Percentiles rank a stretch among this genome's conserved stretches.
These are phyloP conservation scores for Ulota crispa DNA, from an alignment of 225 moss, liverwort and hornwort genomes.

Conservation along the genomic window DNA sequence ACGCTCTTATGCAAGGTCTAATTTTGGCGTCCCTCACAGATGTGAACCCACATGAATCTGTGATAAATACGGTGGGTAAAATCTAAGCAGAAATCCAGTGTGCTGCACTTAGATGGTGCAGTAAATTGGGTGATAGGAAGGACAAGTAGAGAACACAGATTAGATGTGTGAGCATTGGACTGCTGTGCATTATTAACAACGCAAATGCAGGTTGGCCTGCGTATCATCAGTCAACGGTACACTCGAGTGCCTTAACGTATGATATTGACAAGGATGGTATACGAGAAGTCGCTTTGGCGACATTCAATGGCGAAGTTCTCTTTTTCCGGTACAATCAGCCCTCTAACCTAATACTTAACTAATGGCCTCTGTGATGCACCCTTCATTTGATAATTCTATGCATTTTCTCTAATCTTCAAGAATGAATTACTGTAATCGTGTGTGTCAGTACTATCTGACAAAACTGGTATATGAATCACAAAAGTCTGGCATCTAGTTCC, in stretches of 20 bases:
- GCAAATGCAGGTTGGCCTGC: constrained; percentile 80
- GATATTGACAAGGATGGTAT: constrained; percentile 97
- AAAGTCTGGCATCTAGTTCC: background rate
- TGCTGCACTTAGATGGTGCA: background rate
- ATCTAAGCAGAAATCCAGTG: background rate
- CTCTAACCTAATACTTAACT: background rate
- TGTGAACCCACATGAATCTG: background rate
- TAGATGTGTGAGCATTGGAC: constrained; percentile 16
- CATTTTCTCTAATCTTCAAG: constrained; percentile 3
- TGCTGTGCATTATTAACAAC: background rate
- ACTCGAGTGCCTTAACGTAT: constrained; percentile 88
- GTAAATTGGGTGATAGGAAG: background rate
- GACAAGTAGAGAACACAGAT: constrained; percentile 16
- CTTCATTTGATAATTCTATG: constrained; percentile 10
- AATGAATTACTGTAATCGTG: constrained; percentile 1
- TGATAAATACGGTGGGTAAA: background rate
- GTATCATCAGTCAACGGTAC: constrained; percentile 90
- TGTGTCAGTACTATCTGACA: background rate
- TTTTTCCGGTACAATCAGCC: constrained; percentile 66
- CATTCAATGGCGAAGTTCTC: constrained; percentile 93
- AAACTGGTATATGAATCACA: background rate
- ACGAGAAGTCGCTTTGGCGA: constrained; percentile 86
- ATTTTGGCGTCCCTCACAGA: background rate
- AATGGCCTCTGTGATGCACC: constrained; percentile 5
- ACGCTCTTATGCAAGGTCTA: background rate